Evolutionary conservation across 768 basidiomycete genomes (phyloP).

Genomic region (Serendipita sp.): DNA sequence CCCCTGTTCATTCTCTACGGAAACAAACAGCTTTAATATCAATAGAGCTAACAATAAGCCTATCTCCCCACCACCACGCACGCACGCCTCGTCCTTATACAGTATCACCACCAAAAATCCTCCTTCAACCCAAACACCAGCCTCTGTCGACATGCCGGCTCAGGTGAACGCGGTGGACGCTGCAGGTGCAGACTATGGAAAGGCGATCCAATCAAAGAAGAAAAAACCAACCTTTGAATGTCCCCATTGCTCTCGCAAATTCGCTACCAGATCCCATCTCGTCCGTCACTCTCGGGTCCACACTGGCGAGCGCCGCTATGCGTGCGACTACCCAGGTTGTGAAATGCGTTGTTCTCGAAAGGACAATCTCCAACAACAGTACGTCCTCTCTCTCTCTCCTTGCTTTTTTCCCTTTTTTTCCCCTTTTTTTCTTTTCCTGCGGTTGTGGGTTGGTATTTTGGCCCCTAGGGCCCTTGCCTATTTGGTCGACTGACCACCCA

Average conservation of each 20-base stretch:
- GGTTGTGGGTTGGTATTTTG: too few relatives aligned
- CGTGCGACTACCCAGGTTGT: conserved; percentile 89
- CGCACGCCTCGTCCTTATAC: too few relatives aligned
- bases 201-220: neutral
- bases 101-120: too few relatives aligned
- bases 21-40: too few relatives aligned
- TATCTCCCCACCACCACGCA: too few relatives aligned
- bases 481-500: neutral
- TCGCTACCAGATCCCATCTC: conserved; percentile 81
- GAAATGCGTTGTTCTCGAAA: conserved; percentile 81
- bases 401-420: neutral
- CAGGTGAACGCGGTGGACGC: too few relatives aligned
- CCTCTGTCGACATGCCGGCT: too few relatives aligned
- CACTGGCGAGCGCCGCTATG: conserved; percentile 84
- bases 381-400: conserved; percentile 18
- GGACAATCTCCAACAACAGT: conserved; percentile 66
- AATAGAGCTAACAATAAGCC: too few relatives aligned
- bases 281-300: conserved; percentile 80
- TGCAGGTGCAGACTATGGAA: too few relatives aligned
- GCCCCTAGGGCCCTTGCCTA: too few relatives aligned
- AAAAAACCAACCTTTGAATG: conserved; percentile 24
- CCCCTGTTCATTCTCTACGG: too few relatives aligned
- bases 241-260: conserved; percentile 53
- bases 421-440: neutral
- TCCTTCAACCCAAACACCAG: too few relatives aligned